Evolutionary conservation across 177 flowering plant species (phyloP), one percentile per base, ranked within the genome.

Genomic region (Telopea speciosissima): DNA sequence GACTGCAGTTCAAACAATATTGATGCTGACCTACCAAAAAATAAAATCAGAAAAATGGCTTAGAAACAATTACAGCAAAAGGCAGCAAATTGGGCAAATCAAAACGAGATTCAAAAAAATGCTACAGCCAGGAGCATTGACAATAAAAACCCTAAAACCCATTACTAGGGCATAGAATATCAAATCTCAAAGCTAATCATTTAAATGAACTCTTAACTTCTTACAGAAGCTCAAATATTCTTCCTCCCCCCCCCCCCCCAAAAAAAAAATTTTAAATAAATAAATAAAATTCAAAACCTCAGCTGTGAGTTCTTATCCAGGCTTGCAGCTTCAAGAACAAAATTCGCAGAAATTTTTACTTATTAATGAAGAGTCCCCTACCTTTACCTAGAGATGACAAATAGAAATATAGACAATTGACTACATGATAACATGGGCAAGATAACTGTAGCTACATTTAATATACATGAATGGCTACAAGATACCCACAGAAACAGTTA

Each of bases 401-500:
- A 49, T 49, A 11, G 19, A n/a, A n/a, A 49, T 49, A 49, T 49
- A 36, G 40, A 36, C 9, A 36, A 36, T 36, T 36, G 40, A 36
- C 40, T 36, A 36, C 40, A 5, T 36, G 40, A 36, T 36, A 36
- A 5, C 40, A 3, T 49, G 54, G 19, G 5, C 54, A 49, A 2
- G 1, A 49, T 12, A 12, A 19, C 17, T 10, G 54, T 12, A 49
- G 54, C 28, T 16, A 58, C 36, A 69, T 33, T 16, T 5, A 49
- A 49, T 17, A 13, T 36, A 11, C 0, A 12, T 49, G 17, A 14
- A 33, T 23, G 45, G 65, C 44, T n/a, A 26, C 58, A 42, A 42
- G 24, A 60, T 69, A 76, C 98, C 82, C 75, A 91, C 97, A n/a
- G 77, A 67, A 21, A 88, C 83, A 75, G 88, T 78, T 66, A 93